Conservation (phyloP, 2,329 filamentous ascomycete genomes). For the Trichoderma citrinoviride region DNA sequence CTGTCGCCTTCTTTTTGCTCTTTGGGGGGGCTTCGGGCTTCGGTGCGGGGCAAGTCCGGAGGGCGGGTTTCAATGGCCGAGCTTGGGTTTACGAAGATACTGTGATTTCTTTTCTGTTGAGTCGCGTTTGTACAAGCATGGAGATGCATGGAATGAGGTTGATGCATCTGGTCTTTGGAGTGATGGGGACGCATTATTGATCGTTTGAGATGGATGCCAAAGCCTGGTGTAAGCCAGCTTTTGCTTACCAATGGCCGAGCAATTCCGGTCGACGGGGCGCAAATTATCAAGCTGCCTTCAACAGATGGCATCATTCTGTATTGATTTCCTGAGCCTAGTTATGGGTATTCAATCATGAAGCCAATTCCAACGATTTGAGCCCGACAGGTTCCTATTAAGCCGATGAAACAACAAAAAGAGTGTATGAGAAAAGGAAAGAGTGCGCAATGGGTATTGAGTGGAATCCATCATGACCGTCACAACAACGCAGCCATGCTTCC, state of each 20-base stretch:
- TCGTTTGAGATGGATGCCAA: neutral
- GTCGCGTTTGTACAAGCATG: too few relatives aligned
- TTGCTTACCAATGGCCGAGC: slow-evolving; percentile 7
- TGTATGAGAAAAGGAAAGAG: neutral
- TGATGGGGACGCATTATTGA: neutral
- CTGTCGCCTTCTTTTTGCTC: neutral
- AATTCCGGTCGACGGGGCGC: neutral
- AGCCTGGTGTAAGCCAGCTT: neutral
- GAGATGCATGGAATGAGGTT: too few relatives aligned
- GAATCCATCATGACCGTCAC: neutral
- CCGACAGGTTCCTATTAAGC: neutral
- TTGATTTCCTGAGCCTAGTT: too few relatives aligned
- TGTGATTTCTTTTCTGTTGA: neutral
- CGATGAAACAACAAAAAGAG: neutral
- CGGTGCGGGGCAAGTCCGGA: slow-evolving; percentile 3
- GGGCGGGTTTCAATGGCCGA: neutral
- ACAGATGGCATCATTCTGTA: neutral
- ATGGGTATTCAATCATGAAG: neutral
- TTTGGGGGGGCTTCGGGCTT: neutral
- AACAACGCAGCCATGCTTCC: neutral
- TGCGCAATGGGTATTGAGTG: neutral
- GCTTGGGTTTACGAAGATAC: neutral
- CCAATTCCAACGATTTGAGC: neutral
- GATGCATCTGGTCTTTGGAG: too few relatives aligned
- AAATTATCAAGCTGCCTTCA: neutral